These are phyloP conservation scores for Sutorius australiensis DNA, from an alignment of 768 basidiomycete species.

Conservation along the genomic window DNA sequence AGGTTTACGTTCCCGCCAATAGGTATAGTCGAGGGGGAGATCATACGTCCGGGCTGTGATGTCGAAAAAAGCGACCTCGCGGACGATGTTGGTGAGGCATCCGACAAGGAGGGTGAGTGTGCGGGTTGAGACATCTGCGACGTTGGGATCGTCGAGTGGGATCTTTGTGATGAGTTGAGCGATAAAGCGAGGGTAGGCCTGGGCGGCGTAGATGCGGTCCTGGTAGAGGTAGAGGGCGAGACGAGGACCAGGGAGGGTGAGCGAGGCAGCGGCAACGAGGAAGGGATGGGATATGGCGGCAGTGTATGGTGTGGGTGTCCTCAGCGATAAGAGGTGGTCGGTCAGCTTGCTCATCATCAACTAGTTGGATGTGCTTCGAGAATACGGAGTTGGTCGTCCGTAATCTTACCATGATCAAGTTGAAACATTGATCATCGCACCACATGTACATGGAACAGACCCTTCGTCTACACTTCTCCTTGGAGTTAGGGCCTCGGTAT, in stretches of 20 bases:
- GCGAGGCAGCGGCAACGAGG: slow-evolving; percentile 52
- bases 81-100: slow-evolving; percentile 55
- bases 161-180: slow-evolving; percentile 61
- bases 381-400: too few species aligned
- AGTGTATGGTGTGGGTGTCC: slow-evolving; percentile 37
- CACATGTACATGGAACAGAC: too few species aligned
- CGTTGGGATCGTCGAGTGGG: slow-evolving; percentile 32
- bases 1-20: slow-evolving; percentile 51
- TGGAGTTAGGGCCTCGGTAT: too few species aligned
- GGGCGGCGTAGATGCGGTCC: slow-evolving; percentile 70
- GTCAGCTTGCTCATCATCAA: slow-evolving; percentile 12
- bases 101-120: slow-evolving; percentile 46
- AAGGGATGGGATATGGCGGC: slow-evolving; percentile 56
- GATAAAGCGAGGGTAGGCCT: slow-evolving; percentile 72
- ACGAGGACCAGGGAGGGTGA: slow-evolving; percentile 42
- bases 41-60: slow-evolving; percentile 42
- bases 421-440: too few species aligned
- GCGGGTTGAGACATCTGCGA: slow-evolving; percentile 25
- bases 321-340: slow-evolving; percentile 36
- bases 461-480: too few species aligned
- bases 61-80: slow-evolving; percentile 59
- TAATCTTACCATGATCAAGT: too few species aligned
- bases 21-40: slow-evolving; percentile 37
- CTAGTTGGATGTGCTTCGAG: too few species aligned
- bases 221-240: slow-evolving; percentile 67